These are phyloP conservation scores for Acanthamoeba castellanii DNA, from an alignment of 208 protist species.

Conservation along the genomic window DNA sequence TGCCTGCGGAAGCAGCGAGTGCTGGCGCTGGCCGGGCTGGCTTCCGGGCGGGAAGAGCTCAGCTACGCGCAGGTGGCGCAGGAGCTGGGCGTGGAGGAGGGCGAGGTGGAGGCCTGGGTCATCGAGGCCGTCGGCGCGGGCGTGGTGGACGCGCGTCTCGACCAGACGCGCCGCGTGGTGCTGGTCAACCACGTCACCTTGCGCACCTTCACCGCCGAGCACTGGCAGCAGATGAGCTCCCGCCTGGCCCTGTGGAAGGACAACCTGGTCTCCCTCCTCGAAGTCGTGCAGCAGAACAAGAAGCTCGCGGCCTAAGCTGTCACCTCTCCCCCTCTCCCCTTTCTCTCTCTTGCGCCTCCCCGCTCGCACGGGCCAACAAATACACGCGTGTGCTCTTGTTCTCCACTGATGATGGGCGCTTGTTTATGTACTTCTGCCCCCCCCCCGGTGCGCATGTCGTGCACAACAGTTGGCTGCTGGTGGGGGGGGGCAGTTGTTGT, in stretches of 20 bases:
- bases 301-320: constrained; percentile 38
- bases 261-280: constrained; percentile 59
- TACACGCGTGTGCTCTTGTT: no score
- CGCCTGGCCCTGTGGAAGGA: constrained; percentile 56
- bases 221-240: constrained; percentile 53
- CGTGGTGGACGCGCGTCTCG: constrained; percentile 15
- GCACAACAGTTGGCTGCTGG: no score
- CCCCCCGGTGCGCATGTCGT: no score
- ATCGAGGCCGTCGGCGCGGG: background rate
- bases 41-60: constrained; percentile 7
- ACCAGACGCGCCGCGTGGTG: constrained; percentile 1
- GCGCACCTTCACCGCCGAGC: constrained; percentile 14
- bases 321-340: no score
- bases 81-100: constrained; percentile 1
- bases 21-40: constrained; percentile 7
- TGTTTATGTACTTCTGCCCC: no score
- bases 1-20: constrained; percentile 58
- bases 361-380: no score
- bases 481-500: no score
- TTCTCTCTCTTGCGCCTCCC: no score
- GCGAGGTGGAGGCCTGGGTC: constrained; percentile 47
- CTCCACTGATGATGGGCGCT: no score
- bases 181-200: constrained; percentile 29
- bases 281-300: constrained; percentile 60
- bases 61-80: constrained; percentile 6